phyloP scores from a whole-genome alignment of 352 stramenopile species.

The Phytophthora tentaculata region DNA sequence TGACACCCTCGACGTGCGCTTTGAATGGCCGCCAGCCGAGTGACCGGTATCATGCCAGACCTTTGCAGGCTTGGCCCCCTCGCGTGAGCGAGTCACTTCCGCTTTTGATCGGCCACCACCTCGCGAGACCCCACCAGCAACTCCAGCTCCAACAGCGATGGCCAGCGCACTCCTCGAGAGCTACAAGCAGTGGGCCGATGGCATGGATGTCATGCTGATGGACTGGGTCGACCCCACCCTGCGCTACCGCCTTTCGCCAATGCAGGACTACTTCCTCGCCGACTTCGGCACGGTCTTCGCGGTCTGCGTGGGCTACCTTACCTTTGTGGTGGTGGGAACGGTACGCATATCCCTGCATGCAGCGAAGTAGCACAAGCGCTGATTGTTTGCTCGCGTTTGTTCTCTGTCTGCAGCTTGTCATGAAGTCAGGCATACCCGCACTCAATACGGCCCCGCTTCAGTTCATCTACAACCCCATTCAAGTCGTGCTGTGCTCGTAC shows the following conservation, averaged over 20 bases:
- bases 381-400: slow-evolving; percentile 3
- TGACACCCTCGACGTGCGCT: slow-evolving; percentile 29
- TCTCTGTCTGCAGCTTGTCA: slow-evolving; percentile 42
- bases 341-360: slow-evolving; percentile 18
- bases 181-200: slow-evolving; percentile 44
- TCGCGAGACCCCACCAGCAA: slow-evolving; percentile 13
- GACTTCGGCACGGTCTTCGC: slow-evolving; percentile 47
- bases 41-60: slow-evolving; percentile 26
- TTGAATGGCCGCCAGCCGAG: slow-evolving; percentile 41
- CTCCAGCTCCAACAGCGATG: slow-evolving; percentile 32
- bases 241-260: slow-evolving; percentile 40
- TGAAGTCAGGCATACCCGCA: slow-evolving; percentile 57
- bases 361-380: background rate
- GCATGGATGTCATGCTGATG: slow-evolving; percentile 44
- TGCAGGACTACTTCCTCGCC: slow-evolving; percentile 43
- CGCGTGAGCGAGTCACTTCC: slow-evolving; percentile 27
- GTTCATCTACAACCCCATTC: slow-evolving; percentile 95
- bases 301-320: slow-evolving; percentile 68
- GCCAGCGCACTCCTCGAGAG: slow-evolving; percentile 40
- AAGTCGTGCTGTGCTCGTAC: slow-evolving; percentile 95
- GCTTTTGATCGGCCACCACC: slow-evolving; percentile 27
- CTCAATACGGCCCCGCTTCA: slow-evolving; percentile 78
- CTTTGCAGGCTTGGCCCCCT: slow-evolving; percentile 28
- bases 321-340: slow-evolving; percentile 65
- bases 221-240: slow-evolving; percentile 47